Evolutionary conservation across 331 rosid genomes (phyloP).

Genomic region (Malus hybrid): DNA sequence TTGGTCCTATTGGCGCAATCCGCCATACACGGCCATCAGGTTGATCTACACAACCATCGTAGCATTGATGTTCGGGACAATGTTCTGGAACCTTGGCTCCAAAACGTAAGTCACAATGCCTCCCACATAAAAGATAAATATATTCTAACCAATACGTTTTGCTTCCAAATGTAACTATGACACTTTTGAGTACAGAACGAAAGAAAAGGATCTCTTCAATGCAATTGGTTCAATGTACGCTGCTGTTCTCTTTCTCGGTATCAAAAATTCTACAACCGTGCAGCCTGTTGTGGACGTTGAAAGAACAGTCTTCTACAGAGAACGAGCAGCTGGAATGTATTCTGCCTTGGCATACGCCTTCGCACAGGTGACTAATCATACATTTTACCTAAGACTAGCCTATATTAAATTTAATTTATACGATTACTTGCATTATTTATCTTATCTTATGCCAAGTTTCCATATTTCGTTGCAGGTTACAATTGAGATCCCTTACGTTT

Average conservation of each 20-base stretch:
- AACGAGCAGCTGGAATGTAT: constrained; percentile 68
- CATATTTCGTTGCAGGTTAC: constrained; percentile 24
- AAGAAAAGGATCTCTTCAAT: constrained; percentile 39
- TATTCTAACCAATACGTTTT: not conserved
- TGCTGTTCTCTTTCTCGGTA: constrained; percentile 49
- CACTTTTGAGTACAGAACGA: constrained; percentile 21
- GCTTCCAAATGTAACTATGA: not conserved
- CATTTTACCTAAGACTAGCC: not conserved
- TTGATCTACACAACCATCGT: constrained; percentile 33
- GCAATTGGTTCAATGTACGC: constrained; percentile 64
- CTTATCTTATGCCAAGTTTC: not conserved
- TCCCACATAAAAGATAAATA: not conserved
- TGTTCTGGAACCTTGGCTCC: constrained; percentile 64
- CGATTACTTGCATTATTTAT: not conserved
- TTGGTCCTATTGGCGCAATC: constrained; percentile 72
- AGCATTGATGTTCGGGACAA: constrained; percentile 42
- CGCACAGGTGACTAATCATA: constrained; percentile 34
- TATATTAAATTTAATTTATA: not conserved
- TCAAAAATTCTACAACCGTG: constrained; percentile 35
- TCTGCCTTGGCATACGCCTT: constrained; percentile 54
- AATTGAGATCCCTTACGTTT: constrained; percentile 46
- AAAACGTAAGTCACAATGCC: constrained; percentile 35
- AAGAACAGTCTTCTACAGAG: constrained; percentile 57
- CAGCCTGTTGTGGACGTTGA: constrained; percentile 51
- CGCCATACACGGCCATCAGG: constrained; percentile 46